Evolutionary conservation across 345 rosid species (phyloP), one percentile per base, ranked within the genome.

Genomic region (Populus nigra): DNA sequence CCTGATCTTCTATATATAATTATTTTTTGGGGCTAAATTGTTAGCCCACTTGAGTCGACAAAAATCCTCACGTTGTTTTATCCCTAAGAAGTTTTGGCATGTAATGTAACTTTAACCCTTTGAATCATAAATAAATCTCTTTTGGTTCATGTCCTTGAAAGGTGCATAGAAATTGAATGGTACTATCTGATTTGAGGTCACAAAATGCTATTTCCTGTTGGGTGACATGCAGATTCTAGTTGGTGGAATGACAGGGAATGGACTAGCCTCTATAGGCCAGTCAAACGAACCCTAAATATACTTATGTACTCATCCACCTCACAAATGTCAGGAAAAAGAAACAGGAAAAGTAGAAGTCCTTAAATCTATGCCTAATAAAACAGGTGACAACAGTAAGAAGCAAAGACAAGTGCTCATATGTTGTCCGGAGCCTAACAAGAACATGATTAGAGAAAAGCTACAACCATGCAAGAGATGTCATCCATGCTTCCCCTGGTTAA

Each of bases 381-480:
- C 57, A 50, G 57, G n/a, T 18, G 5, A 18, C 57, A 50, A 6
- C 57, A 6, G 35, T 33, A 33, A 50, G n/a, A 18, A 50, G 57
- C n/a, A 2, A 50, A 50, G 57, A 50, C 57, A 17, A 18, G 57
- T 18, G n/a, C 20, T 50, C 57, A 50, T 0, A 17, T 50, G 22
- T 18, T 50, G 22, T 39, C 41, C 7, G 9, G 41, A 39, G 41
- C 10, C 9, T 39, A 39, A 39, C 41, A 39, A 39, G 41, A 39
- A 39, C 41, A 7, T 39, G 41, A 39, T 68, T 53, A 84, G 5
- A 18, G 18, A 39, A 77, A 77, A 33, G 31, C 73, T 11, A 85
- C 88, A 69, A 85, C 87, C 7, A 85, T 65, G 74, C 89, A 85
- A 1, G 91, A 87, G 13, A 83, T 82, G 62, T 90, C 88, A 77